Percentiles rank a stretch among this genome's conserved stretches.
phyloP scores from a whole-genome alignment of 352 stramenopile species.

The Phytophthora agathidicida region DNA sequence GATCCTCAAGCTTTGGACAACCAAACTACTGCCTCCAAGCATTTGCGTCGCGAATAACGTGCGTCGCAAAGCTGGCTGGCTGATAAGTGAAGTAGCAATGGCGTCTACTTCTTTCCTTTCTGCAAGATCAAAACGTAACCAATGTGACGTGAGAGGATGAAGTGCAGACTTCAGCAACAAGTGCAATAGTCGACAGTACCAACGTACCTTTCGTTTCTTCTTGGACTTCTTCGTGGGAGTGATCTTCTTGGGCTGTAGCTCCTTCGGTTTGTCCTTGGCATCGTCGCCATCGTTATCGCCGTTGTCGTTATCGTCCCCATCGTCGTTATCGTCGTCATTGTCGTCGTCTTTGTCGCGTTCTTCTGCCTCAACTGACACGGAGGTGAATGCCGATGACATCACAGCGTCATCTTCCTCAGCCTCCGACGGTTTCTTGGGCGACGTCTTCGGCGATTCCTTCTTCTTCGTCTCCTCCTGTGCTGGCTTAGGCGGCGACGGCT shows the following conservation, averaged over 20 bases:
- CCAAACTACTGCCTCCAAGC: slow-evolving; percentile 17
- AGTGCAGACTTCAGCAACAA: slow-evolving; percentile 9
- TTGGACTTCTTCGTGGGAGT: slow-evolving; percentile 63
- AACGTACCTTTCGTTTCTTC: slow-evolving; percentile 74
- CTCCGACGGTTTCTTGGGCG: slow-evolving; percentile 28
- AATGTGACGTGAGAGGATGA: slow-evolving; percentile 6
- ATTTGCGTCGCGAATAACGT: slow-evolving; percentile 14
- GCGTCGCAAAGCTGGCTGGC: slow-evolving; percentile 12
- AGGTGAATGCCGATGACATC: slow-evolving; percentile 37
- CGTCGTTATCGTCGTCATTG: slow-evolving; percentile 2
- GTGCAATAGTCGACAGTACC: slow-evolving; percentile 4
- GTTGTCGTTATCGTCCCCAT: slow-evolving; percentile 13
- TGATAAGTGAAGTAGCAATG: slow-evolving; percentile 28
- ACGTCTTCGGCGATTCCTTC: slow-evolving; percentile 26
- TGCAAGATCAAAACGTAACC: slow-evolving; percentile 18
- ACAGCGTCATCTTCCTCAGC: slow-evolving; percentile 21
- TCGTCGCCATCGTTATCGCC: slow-evolving; percentile 18
- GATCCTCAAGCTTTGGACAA: slow-evolving; percentile 23
- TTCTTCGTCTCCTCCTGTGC: slow-evolving; percentile 18
- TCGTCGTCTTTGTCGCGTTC: slow-evolving; percentile 44
- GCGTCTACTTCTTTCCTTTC: slow-evolving; percentile 54
- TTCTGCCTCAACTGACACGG: slow-evolving; percentile 34
- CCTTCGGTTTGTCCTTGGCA: slow-evolving; percentile 25
- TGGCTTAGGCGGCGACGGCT: slow-evolving; percentile 16
- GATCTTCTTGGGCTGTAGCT: slow-evolving; percentile 35